Evolutionary conservation across 2,329 filamentous ascomycete genomes (phyloP), one percentile per base, ranked within the genome.

Genomic region (Fusarium nelsonii): DNA sequence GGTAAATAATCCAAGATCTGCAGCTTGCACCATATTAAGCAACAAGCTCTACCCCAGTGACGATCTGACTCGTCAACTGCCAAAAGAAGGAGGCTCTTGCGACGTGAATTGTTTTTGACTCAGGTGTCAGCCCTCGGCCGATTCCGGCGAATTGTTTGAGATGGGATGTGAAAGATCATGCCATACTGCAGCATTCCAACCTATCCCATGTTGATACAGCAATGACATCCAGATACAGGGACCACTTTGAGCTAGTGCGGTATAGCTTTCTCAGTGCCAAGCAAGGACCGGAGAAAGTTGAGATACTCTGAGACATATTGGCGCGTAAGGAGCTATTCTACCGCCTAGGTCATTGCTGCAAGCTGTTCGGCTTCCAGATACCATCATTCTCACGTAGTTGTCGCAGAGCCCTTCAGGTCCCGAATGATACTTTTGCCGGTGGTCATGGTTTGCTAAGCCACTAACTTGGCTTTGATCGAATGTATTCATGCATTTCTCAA

Each of bases 101-200:
- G 26, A 52, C 20, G 30, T 28, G 18, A 37, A 34, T 59, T 34
- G 12, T 44, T 18, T 34, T 36, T 39, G 11, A 34, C 39, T 57
- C 33, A 23, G 23, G 16, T 20, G 40, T 40, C n/a, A 59, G 36
- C 30, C 43, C 30, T 36, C 46, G 41, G 51, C 32, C 44, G 48
- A 44, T 58, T 39, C 48, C 60, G 51, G 56, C 33, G 20, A 30
- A 48, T 12, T 20, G 4, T 33, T 14, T 23, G 20, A 46, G 33
- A 14, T 26, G 32, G 28, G n/a, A 26, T 26, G 26, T 32, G 23
- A 57, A 28, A 26, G 43, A 53, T 53, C 50, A 26, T 56, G 33
- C 37, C 40, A 50, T 23, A 40, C 48, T 50, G 33, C 48, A 50
- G 30, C 50, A 63, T 69, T 67, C 55, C 44, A 63, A 28, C 16